Base-by-base conservation (phyloP, 805 yeast species). In the Zygosaccharomyces bisporus region DNA sequence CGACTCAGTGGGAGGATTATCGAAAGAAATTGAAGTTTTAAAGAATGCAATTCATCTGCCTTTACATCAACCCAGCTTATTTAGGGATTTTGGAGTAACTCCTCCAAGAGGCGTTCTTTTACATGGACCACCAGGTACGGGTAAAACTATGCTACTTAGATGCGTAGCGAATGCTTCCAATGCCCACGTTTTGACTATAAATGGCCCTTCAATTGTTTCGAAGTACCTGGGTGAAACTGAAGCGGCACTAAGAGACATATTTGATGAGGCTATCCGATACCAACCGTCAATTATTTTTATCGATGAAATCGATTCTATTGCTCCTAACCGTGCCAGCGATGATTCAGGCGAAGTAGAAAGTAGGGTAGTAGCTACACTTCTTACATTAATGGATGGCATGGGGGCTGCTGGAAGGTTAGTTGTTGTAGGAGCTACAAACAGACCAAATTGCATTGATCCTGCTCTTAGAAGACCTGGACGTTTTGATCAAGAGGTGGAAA, bases 91-190 rank as follows among this genome's bases (percentile, higher is more conserved):
- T 68, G 89, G 91, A n/a, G 83, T 89, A 14, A 74, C 83, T 6
- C 97, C 99, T 6, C 96, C 96, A 10, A 72, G 96, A 45, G 99
- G 99, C 27, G 80, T 91, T n/a, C 68, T 91, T 12, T 66, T 91
- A 9, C 95, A 91, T 67, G 99, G 99, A 0, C 95, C 97, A 2
- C 93, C 98, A 2, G 99, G 99, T 3, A 91, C 97, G 0, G 99
- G 99, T 41, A 91, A 91, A 62, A 86, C 97, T 1, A 79, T 90
- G 87, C 72, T 93, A 6, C 70, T 93, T 29, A 75, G 86, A 43
- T 83, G 95, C 20, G 80, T 91, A 7, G 95, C 96, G 0, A 73
- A 79, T 50, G 91, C 84, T 46, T 70, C 77, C 1, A 75, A 83
- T 49, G 95, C 95, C 0, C 99, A 91, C 63, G 80, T 91, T 0